Evolutionary conservation across 345 rosid species (phyloP).

Genomic region (Cardiospermum halicacabum): DNA sequence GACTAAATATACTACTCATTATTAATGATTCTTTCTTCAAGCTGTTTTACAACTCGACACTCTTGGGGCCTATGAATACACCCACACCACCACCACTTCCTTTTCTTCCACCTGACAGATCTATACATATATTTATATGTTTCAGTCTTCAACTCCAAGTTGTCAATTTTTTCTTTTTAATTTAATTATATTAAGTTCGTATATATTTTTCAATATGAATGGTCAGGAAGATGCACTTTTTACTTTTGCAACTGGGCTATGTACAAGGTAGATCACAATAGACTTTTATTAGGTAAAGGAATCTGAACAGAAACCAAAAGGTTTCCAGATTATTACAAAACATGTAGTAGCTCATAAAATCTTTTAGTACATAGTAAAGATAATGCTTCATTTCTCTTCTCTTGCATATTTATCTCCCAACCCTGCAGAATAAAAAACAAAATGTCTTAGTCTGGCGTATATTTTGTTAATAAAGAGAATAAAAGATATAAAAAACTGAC

Average conservation of each 20-base stretch:
- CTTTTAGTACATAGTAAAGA: too few species aligned
- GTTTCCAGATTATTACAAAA: constrained; percentile 9
- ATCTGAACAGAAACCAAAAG: background rate
- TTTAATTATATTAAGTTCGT: too few species aligned
- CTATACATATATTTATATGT: too few species aligned
- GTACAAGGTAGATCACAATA: too few species aligned
- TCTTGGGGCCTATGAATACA: background rate
- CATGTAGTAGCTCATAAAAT: background rate
- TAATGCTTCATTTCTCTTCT: background rate
- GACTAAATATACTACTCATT: background rate
- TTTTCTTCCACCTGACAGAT: background rate
- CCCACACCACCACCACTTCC: background rate
- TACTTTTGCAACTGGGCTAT: too few species aligned
- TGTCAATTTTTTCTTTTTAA: too few species aligned
- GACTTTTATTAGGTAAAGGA: constrained; percentile 6
- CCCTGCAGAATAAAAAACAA: background rate
- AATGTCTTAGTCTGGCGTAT: background rate
- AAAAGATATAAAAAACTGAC: background rate
- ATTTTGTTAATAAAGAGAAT: background rate
- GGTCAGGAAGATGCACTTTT: too few species aligned
- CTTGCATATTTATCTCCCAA: constrained; percentile 4
- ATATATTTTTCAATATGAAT: too few species aligned
- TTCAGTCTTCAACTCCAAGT: too few species aligned
- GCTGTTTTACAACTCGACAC: constrained; percentile 1
- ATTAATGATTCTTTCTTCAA: constrained; percentile 1